phyloP scores from a whole-genome alignment of 257 asterid species.

The Gentiana macrophylla region DNA sequence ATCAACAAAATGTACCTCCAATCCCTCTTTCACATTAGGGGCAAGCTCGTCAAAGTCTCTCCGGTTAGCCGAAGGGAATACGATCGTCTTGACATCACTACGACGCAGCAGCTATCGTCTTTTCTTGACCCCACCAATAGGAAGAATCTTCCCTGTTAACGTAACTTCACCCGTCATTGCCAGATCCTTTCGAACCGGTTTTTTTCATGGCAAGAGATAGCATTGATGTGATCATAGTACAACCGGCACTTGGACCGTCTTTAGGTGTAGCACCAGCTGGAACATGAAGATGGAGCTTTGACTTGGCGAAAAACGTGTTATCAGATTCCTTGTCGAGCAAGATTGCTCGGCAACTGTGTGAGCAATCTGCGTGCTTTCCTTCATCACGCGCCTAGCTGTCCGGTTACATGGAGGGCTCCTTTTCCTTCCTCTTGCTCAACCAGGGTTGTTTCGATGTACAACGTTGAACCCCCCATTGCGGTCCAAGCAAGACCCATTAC shows the following conservation, averaged over 20 bases:
- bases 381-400: conserved; percentile 98
- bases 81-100: conserved; percentile 69
- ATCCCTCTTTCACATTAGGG: conserved; percentile 82
- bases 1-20: conserved; percentile 82
- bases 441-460: conserved; percentile 66
- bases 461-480: conserved; percentile 97
- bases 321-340: conserved; percentile 68
- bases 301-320: conserved; percentile 51
- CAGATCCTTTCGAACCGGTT: conserved; percentile 70
- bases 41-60: conserved; percentile 97
- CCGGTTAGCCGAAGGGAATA: conserved; percentile 88
- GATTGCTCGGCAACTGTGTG: conserved; percentile 76
- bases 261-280: conserved; percentile 98
- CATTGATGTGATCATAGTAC: conserved; percentile 95
- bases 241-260: conserved; percentile 99
- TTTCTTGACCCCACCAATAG: conserved; percentile 98
- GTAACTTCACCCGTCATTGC: conserved; percentile 99
- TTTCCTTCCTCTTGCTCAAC: conserved; percentile 91
- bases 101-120: conserved; percentile 96
- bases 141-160: conserved; percentile 80
- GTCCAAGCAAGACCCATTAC: conserved; percentile 99
- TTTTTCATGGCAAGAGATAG: conserved; percentile 79
- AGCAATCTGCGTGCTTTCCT: conserved; percentile 97
- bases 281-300: conserved; percentile 95
- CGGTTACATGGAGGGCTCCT: conserved; percentile 67